Evolutionary conservation across 176 grass and related monocot species (phyloP).

Genomic region (Thinopyrum elongatum): DNA sequence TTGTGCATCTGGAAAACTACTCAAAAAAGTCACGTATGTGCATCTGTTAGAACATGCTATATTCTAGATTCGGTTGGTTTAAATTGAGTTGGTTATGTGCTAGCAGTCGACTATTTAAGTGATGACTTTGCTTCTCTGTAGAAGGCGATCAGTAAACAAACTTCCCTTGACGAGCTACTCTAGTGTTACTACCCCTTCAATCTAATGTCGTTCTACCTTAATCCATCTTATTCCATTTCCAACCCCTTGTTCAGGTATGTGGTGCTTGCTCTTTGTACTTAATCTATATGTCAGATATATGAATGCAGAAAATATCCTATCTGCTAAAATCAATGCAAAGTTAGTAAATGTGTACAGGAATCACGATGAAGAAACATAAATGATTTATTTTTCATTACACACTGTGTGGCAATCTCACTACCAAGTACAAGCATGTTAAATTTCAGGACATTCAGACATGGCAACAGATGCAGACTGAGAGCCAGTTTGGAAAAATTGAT

Average conservation of each 20-base stretch:
- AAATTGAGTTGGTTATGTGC: too few relatives aligned
- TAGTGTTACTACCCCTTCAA: too few relatives aligned
- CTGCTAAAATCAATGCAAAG: neutral
- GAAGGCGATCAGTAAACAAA: too few relatives aligned
- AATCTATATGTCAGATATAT: neutral
- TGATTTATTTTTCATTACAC: neutral
- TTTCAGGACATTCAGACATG: neutral
- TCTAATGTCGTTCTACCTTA: neutral
- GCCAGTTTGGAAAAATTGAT: neutral
- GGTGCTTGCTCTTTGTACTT: neutral
- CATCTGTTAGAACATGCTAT: neutral
- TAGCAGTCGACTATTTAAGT: too few relatives aligned
- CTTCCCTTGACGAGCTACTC: too few relatives aligned
- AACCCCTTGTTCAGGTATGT: neutral
- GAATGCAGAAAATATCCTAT: neutral
- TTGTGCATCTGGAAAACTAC: neutral
- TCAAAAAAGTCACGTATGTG: neutral
- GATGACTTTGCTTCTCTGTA: too few relatives aligned
- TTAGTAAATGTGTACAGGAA: neutral
- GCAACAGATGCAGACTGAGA: conserved; percentile 14
- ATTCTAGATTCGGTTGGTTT: too few relatives aligned
- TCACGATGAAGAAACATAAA: conserved; percentile 6
- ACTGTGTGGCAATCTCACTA: neutral
- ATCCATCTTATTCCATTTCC: neutral
- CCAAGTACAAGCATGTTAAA: neutral